Evolutionary conservation across 768 basidiomycete species (phyloP), one percentile per base, ranked within the genome.

Genomic region (Gelatoporia subvermispora): DNA sequence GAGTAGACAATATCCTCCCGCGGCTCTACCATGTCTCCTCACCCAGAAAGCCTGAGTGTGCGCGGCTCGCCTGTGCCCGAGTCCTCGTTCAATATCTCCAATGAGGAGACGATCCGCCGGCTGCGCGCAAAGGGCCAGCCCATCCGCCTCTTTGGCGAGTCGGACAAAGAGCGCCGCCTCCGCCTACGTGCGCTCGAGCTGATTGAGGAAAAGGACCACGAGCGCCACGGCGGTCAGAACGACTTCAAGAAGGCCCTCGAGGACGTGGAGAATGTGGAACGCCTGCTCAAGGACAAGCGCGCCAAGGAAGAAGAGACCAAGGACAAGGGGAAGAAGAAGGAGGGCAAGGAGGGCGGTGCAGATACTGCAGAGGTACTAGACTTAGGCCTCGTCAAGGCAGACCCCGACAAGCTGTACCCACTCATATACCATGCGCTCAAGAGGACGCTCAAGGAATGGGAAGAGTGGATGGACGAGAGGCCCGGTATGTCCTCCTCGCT

Each of bases 401-500:
- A 98, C 65, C 89, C 93, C 7, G 90, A 95, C 72, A 96, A 90
- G 67, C 72, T 98, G 23, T 97, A 99, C 63, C 96, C 96, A 0
- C 74, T 97, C 58, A 97, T 99, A 43, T 99, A 99, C 62, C 93
- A 93, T 63, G 91, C 93, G 1, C 71, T 98, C 49, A 97, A 97
- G 74, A 77, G 86, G 53, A 86, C 84, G 4, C 73, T 98, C 44
- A 93, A 93, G 59, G 96, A 99, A 62, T 99, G 96, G 96, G 94
- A 84, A 55, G 86, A 93, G 58, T 88, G 88, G 41, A 87, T 99
- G 87, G 91, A 89, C 47, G 88, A 91, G 52, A 77, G 96, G 60
- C 93, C 93, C 58, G 93, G 93, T 91, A 52, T 31, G 78, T 65
- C 2, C 22, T 41, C 7, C 22, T 24, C 20, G 28, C n/a, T 31